phyloP scores from a whole-genome alignment of 805 yeast species.

The Jamesozyma jinghongensis region DNA sequence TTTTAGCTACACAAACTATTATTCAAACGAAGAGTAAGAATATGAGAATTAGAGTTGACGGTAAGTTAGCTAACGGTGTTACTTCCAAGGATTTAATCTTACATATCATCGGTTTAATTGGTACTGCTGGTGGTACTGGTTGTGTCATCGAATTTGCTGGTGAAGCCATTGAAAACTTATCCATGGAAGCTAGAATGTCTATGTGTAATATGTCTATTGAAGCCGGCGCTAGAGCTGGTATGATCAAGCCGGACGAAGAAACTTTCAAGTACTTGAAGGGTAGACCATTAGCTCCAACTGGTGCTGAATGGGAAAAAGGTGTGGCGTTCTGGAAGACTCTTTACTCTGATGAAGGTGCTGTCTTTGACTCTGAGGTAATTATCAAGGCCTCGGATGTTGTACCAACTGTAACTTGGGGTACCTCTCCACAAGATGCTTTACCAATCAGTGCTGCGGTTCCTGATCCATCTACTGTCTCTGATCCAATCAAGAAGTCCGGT shows the following conservation, averaged over 20 bases:
- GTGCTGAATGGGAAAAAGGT: constrained; percentile 93
- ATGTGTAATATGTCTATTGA: constrained; percentile 99
- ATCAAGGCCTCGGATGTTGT: constrained; percentile 78
- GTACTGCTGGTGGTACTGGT: constrained; percentile 99
- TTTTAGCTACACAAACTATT: constrained; percentile 91
- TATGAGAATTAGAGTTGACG: constrained; percentile 83
- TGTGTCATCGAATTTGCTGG: constrained; percentile 95
- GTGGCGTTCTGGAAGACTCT: constrained; percentile 83
- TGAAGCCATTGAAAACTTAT: constrained; percentile 76
- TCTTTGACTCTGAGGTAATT: constrained; percentile 73
- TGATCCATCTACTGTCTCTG: constrained; percentile 67
- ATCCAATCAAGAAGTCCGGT: constrained; percentile 69
- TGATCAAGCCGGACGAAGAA: constrained; percentile 90
- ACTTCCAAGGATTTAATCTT: constrained; percentile 93
- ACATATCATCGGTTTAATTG: constrained; percentile 92
- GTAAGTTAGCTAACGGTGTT: constrained; percentile 78
- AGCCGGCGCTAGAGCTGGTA: constrained; percentile 99
- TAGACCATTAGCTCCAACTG: constrained; percentile 90
- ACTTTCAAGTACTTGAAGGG: constrained; percentile 87
- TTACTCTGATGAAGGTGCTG: constrained; percentile 81
- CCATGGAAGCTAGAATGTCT: constrained; percentile 98
- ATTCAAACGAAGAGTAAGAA: constrained; percentile 93
- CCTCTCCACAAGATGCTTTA: constrained; percentile 96
- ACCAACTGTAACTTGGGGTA: constrained; percentile 99
- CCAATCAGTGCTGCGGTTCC: constrained; percentile 90